These are phyloP conservation scores for Talaromyces thailandensis DNA, from an alignment of 495 filamentous ascomycete species.

Conservation along the genomic window DNA sequence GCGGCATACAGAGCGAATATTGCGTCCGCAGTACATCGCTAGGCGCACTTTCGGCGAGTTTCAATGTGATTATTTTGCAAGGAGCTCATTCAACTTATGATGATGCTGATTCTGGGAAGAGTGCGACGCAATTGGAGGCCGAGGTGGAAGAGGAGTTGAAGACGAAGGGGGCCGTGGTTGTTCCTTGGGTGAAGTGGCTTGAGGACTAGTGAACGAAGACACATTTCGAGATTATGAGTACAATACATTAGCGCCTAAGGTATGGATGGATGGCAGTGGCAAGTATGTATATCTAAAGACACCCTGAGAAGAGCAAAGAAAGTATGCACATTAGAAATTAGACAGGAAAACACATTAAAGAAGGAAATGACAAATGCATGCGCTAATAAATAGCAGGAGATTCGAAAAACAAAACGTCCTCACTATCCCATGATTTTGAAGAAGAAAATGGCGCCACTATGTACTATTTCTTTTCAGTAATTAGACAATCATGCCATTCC, in stretches of 20 bases:
- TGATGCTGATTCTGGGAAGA: slow-evolving; percentile 2
- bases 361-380: background rate
- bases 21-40: slow-evolving; percentile 20
- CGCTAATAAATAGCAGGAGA: background rate
- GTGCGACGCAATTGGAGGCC: slow-evolving; percentile 18
- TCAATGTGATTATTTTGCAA: slow-evolving; percentile 16
- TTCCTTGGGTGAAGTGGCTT: slow-evolving; percentile 14
- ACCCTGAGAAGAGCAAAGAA: background rate
- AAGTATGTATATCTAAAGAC: background rate
- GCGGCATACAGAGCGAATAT: slow-evolving; percentile 26
- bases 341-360: background rate
- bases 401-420: background rate
- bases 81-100: slow-evolving; percentile 29
- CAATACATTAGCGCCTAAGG: too few species aligned
- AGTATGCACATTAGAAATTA: background rate
- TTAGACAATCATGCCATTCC: slow-evolving; percentile 23
- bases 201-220: background rate
- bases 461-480: background rate
- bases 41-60: slow-evolving; percentile 19
- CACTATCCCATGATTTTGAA: background rate
- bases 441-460: background rate
- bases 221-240: too few species aligned
- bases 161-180: slow-evolving; percentile 10
- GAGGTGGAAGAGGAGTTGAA: slow-evolving; percentile 17
- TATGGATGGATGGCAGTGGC: background rate